Evolutionary conservation across 2,329 filamentous ascomycete species (phyloP), one percentile per base, ranked within the genome.

Genomic region (Claviceps lovelessii): DNA sequence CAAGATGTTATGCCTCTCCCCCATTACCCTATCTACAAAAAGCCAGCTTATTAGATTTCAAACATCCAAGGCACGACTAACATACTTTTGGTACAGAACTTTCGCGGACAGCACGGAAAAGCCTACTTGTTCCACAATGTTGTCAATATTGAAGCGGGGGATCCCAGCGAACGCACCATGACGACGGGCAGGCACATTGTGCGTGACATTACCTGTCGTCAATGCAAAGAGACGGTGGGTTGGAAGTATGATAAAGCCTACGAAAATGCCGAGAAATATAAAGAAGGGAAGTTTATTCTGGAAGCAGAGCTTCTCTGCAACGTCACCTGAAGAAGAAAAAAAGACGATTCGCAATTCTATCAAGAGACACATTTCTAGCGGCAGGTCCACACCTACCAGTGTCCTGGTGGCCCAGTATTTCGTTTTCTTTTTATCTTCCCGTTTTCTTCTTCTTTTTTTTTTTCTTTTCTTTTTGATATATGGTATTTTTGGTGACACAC

Each of bases 161-260:
- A 95, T 58, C 81, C 91, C n/a, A 85, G 80, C 67, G 93, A 98
- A 73, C 88, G 93, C 61, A 95, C 86, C 73, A 98, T 98, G 93
- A 98, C 93, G 15, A 98, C 93, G 0, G 93, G 93, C 53, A 82
- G 88, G 54, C 93, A 98, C 71, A 79, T 97, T 55, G 93, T 98
- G 50, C 85, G 93, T 56, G 93, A 98, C 68, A 96, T 98, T 64
- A 77, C 77, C 56, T 98, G 93, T 74, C 80, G 86, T 56, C 88
- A 95, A 70, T 98, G 93, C 79, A 86, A 86, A 67, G 86, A 90
- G 69, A 86, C 85, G 35, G 93, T 98, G 53, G 93, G 93, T 41
- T 98, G 93, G 93, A 97, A 95, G 70, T 98, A 98, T 69, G 93
- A 98, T 72, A 95, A 94, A 74, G 93, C 93, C 1, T 97, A 87